These are phyloP conservation scores for Paspalum vaginatum DNA, from an alignment of 176 grass and related monocot species.

Conservation along the genomic window DNA sequence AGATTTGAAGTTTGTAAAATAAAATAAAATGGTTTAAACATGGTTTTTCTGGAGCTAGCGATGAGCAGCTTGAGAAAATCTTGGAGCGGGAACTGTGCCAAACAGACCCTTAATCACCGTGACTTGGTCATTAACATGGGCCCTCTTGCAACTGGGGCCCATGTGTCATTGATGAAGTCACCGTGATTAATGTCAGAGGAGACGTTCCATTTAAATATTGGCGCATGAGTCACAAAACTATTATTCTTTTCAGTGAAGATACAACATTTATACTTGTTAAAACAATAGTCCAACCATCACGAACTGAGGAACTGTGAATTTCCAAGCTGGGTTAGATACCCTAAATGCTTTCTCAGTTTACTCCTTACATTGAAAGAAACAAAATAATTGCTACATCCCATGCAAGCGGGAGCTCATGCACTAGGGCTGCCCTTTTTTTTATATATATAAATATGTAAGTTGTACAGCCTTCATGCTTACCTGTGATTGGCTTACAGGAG, in stretches of 20 bases:
- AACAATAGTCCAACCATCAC: neutral
- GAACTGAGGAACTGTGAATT: constrained; percentile 1
- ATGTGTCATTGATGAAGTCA: neutral
- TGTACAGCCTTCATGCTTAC: constrained; percentile 29
- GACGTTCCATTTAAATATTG: neutral
- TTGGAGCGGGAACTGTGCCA: too few species aligned
- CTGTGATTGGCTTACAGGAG: constrained; percentile 50
- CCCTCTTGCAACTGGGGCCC: neutral
- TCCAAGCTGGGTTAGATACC: neutral
- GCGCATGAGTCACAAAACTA: constrained; percentile 4
- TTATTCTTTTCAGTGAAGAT: constrained; percentile 4
- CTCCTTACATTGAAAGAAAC: constrained; percentile 27
- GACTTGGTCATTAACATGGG: neutral
- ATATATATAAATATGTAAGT: constrained; percentile 8
- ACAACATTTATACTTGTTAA: constrained; percentile 4
- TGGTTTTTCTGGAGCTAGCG: too few species aligned
- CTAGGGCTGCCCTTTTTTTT: too few species aligned
- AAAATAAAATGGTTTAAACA: too few species aligned
- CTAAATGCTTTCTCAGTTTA: constrained; percentile 23
- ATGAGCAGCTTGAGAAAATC: too few species aligned
- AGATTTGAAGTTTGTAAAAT: too few species aligned
- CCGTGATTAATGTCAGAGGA: neutral
- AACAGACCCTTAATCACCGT: neutral
- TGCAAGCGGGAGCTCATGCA: neutral
- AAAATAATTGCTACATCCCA: constrained; percentile 7